Percentiles rank a stretch among this genome's conserved stretches.
These are phyloP conservation scores for Aspergillus ellipticus DNA, from an alignment of 495 filamentous ascomycete species.

Conservation along the genomic window DNA sequence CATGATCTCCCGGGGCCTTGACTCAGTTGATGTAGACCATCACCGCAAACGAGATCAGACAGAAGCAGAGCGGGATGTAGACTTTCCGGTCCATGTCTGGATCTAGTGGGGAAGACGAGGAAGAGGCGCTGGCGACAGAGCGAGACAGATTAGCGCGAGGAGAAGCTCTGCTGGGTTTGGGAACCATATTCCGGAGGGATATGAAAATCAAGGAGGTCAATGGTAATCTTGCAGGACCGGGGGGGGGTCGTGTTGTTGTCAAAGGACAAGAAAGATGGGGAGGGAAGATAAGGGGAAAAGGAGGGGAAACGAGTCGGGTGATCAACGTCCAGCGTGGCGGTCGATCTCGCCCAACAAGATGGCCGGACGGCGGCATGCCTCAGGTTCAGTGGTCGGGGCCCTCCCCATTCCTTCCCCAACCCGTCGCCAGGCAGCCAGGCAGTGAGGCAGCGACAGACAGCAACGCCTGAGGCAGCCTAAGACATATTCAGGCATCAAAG, in stretches of 20 bases:
- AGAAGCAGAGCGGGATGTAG: constrained; percentile 43
- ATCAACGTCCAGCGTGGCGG: constrained; percentile 14
- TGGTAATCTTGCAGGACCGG: neutral
- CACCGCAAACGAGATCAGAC: constrained; percentile 42
- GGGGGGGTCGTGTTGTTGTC: neutral
- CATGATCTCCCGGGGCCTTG: neutral
- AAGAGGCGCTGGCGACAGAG: constrained; percentile 13
- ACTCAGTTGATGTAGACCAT: constrained; percentile 36
- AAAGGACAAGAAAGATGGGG: neutral
- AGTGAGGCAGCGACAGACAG: neutral
- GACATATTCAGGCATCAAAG: neutral
- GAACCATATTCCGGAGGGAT: constrained; percentile 14
- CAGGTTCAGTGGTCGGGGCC: too few relatives aligned
- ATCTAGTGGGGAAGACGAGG: constrained; percentile 12
- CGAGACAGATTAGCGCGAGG: constrained; percentile 11
- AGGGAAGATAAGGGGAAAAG: constrained; percentile 3
- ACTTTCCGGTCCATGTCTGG: constrained; percentile 37
- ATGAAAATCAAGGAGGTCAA: constrained; percentile 3
- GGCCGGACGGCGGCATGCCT: neutral
- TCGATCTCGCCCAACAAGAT: constrained; percentile 15
- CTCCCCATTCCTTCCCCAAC: neutral
- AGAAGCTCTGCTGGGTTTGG: constrained; percentile 11
- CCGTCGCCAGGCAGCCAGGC: neutral
- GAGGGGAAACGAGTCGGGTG: constrained; percentile 10
- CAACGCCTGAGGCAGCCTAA: too few relatives aligned